Base-by-base conservation (phyloP, 192 early-diverging fungal species). In the Gaertneriomyces sp. region DNA sequence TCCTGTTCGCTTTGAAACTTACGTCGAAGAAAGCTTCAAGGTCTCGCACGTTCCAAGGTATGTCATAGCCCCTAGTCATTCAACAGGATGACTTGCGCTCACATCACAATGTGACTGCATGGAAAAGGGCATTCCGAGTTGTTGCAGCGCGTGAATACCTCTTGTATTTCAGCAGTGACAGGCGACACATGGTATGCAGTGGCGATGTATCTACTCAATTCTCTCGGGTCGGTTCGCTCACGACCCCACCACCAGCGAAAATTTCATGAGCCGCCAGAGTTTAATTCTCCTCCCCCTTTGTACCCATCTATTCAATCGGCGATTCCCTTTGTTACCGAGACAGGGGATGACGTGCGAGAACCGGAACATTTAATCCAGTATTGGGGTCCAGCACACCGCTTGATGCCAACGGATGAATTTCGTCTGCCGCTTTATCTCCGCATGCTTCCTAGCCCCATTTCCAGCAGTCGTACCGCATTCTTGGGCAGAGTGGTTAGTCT, bases 361-460 rank as follows among this genome's bases (percentile, higher is more conserved):
- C 20, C 42, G 7, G 9, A 16, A 7, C 14, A 33, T 10, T 14
- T 42, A 16, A 16, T 54, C 40, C 25, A 58, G 33, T 57, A 44
- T 44, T 66, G 64, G 64, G 64, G 64, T 19, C 42, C 53, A 17
- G 64, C 64, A n/a, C 64, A 66, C 25, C 14, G 4, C 1, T 6
- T 38, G 14, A 38, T 42, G 8, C 45, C 40, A 11, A 58, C 53
- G 6, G 41, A 58, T 52, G 54, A 58, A n/a, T 54, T 57, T 42
- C 39, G 53, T 6, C 40, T 66, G 45, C 54, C 64, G 16, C 8
- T 66, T 3, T 66, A 66, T 40, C 45, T 66, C 17, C 53, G 64
- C 7, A 66, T 66, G 64, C 12, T 33, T 33, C 25, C 25, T 33
- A 33, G 25, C 25, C 25, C 25, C 25, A 33, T 33, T 33, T 2